Percentiles rank a stretch among this genome's conserved stretches.
These are phyloP conservation scores for Endogone sp. DNA, from an alignment of 192 early-diverging fungal genomes.

Conservation along the genomic window DNA sequence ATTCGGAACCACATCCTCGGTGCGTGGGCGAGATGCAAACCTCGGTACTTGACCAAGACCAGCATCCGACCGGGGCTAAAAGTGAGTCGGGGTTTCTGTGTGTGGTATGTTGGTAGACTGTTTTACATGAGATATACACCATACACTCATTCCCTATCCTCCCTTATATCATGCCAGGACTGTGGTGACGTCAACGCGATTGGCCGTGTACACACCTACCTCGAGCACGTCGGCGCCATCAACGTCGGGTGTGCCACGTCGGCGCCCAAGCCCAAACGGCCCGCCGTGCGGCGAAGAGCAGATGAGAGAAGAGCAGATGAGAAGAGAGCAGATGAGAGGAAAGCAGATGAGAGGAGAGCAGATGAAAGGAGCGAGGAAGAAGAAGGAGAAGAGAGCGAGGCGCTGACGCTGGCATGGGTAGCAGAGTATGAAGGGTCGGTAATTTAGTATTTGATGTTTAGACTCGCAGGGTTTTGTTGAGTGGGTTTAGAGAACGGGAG, in stretches of 20 bases:
- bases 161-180: slow-evolving; percentile 32
- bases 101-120: neutral
- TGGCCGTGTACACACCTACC: slow-evolving; percentile 76
- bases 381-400: neutral
- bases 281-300: slow-evolving; percentile 2
- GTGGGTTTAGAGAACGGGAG: neutral
- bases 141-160: neutral
- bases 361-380: neutral
- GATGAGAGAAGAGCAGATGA: neutral
- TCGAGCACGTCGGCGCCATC: slow-evolving; percentile 75
- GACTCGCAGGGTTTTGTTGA: neutral
- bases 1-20: slow-evolving; percentile 88
- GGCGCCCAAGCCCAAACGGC: slow-evolving; percentile 31
- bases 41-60: slow-evolving; percentile 83
- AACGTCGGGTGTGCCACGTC: slow-evolving; percentile 62
- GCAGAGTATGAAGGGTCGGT: neutral
- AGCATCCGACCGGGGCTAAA: slow-evolving; percentile 66
- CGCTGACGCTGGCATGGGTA: neutral
- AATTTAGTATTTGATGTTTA: too few species aligned
- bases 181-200: slow-evolving; percentile 95
- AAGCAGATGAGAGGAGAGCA: neutral
- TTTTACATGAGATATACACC: neutral
- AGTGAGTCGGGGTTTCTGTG: slow-evolving; percentile 15
- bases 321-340: neutral
- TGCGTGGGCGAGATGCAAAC: slow-evolving; percentile 66